Evolutionary conservation across 1,284 basidiomycete species (phyloP).

Genomic region (Erythrobasidium hasegawianum): DNA sequence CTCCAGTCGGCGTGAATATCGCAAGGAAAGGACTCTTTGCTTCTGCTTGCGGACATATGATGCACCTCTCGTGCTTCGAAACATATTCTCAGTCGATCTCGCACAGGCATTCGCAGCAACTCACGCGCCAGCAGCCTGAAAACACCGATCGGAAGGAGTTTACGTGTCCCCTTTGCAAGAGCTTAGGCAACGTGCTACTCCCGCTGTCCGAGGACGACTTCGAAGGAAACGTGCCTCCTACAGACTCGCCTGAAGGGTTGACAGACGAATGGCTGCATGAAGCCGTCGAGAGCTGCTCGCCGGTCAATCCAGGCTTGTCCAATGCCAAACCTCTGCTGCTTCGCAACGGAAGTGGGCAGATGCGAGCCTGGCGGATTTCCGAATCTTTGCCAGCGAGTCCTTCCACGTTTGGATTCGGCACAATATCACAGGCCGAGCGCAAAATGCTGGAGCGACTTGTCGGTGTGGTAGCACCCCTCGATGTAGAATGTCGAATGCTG

Average conservation of each 20-base stretch:
- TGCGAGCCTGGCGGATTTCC: constrained; percentile 40
- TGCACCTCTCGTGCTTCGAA: constrained; percentile 94
- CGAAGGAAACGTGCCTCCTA: constrained; percentile 4
- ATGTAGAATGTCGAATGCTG: constrained; percentile 41
- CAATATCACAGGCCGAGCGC: constrained; percentile 42
- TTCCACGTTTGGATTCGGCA: constrained; percentile 6
- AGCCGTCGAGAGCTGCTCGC: background rate
- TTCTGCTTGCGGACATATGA: constrained; percentile 92
- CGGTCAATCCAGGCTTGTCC: background rate
- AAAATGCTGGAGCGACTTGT: constrained; percentile 38
- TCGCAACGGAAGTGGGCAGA: constrained; percentile 44
- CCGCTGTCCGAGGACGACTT: constrained; percentile 57
- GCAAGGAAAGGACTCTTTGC: constrained; percentile 78
- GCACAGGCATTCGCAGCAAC: constrained; percentile 81
- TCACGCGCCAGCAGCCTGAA: constrained; percentile 91
- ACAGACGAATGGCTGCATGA: constrained; percentile 13
- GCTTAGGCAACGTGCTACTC: constrained; percentile 87
- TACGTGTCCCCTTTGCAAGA: constrained; percentile 98
- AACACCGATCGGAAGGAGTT: constrained; percentile 87
- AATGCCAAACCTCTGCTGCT: background rate
- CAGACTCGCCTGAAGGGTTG: background rate
- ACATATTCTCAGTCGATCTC: constrained; percentile 83
- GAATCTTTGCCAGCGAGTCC: background rate
- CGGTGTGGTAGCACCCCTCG: constrained; percentile 47
- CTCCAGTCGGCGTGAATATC: constrained; percentile 51